Evolutionary conservation across 805 yeast species (phyloP).

Genomic region (Torulaspora microellipsoides): DNA sequence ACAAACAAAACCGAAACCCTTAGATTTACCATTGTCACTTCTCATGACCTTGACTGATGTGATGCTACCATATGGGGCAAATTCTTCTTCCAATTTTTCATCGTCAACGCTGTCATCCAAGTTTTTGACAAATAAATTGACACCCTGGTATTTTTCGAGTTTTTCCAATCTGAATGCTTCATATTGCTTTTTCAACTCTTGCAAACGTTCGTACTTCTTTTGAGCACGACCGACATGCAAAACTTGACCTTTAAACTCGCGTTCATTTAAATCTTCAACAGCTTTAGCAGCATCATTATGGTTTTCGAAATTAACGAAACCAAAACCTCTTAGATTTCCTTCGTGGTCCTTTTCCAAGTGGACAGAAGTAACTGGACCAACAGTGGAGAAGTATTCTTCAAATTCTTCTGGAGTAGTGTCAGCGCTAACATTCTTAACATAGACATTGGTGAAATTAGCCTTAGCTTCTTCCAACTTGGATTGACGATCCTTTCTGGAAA

Average conservation of each 20-base stretch:
- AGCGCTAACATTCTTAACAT: constrained; percentile 80
- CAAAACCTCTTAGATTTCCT: constrained; percentile 92
- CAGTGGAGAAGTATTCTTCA: constrained; percentile 61
- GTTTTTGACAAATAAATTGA: constrained; percentile 94
- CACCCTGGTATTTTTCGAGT: constrained; percentile 93
- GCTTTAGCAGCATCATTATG: constrained; percentile 90
- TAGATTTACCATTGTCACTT: constrained; percentile 90
- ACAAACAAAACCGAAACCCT: constrained; percentile 98
- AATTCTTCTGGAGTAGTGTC: constrained; percentile 71
- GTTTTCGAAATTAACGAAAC: constrained; percentile 84
- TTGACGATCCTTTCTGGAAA: constrained; percentile 89
- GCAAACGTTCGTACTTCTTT: constrained; percentile 96
- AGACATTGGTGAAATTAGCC: constrained; percentile 93
- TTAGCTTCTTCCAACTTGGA: constrained; percentile 84
- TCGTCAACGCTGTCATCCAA: constrained; percentile 90
- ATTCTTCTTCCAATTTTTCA: constrained; percentile 86
- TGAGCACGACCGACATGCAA: constrained; percentile 98
- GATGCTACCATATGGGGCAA: constrained; percentile 88
- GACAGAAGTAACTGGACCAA: constrained; percentile 80
- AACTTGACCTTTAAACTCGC: constrained; percentile 78
- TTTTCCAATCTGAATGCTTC: constrained; percentile 90
- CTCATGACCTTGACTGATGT: constrained; percentile 96
- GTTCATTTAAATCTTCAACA: constrained; percentile 85
- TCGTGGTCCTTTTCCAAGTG: constrained; percentile 74
- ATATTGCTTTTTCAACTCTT: constrained; percentile 91